Base-by-base conservation (phyloP, 768 basidiomycete genomes). In the Hypsizygus marmoreus region DNA sequence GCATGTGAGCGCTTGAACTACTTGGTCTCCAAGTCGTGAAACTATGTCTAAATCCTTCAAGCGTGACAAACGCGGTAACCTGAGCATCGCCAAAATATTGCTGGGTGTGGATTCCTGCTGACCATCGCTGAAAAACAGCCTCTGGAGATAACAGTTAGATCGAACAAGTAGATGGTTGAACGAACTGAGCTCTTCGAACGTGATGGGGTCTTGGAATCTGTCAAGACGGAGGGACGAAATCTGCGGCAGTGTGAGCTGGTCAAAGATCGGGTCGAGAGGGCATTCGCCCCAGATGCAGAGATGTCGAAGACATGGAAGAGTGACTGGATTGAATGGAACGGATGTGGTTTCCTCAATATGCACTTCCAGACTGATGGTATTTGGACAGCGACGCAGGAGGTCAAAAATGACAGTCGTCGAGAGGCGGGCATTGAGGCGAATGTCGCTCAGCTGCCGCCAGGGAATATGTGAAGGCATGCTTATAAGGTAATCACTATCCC, bases 211-310 rank as follows among this genome's bases (percentile, higher is more conserved):
- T 23, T 22, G 12, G 43, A 13, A 49, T 17, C 9, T 32, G 19
- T 19, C 37, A 53, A 3, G 51, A 49, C 11, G n/a, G 7, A 53
- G 39, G 16, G 43, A 30, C 8, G n/a, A n/a, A n/a, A n/a, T n/a
- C n/a, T n/a, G n/a, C n/a, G 51, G 51, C 6, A 53, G 43, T n/a
- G 35, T 49, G 4, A 53, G 47, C 16, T 22, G 40, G 23, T 45
- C 38, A 6, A 53, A 40, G 24, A 53, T 37, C 3, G 30, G 14
- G 26, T 28, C 28, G 20, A 40, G 23, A n/a, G 51, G 26, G 2
- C 33, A 20, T 4, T 42, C 5, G 43, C 48, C 32, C 5, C 14
- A 30, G 10, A 53, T 39, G 6, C 35, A 29, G 13, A 53, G 40
- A n/a, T 32, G 25, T n/a, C 19, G 47, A 4, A 53, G 30, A 9